These are phyloP conservation scores for Leishmania gerbilli DNA, from an alignment of 208 protist species.

Conservation along the genomic window DNA sequence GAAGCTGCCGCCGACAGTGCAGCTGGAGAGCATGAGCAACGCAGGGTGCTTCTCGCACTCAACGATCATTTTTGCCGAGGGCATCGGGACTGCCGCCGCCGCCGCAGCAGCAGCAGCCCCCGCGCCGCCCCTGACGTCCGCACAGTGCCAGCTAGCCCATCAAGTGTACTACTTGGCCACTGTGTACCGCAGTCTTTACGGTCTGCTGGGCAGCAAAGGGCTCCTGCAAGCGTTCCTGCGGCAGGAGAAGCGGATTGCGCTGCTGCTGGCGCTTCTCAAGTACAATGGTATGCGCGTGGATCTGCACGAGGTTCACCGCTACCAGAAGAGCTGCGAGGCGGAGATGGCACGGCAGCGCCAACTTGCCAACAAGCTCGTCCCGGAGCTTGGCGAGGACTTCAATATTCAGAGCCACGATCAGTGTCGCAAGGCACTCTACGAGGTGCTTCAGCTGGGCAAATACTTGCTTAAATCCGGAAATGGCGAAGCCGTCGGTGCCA, in stretches of 20 bases:
- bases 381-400: slow-evolving; percentile 55
- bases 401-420: slow-evolving; percentile 90
- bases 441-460: slow-evolving; percentile 82
- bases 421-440: slow-evolving; percentile 76
- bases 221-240: slow-evolving; percentile 86
- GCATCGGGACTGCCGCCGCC: neutral
- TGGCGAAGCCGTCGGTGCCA: slow-evolving; percentile 16
- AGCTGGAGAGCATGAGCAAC: slow-evolving; percentile 19
- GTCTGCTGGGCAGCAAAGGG: slow-evolving; percentile 68
- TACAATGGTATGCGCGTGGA: slow-evolving; percentile 69
- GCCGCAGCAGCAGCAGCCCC: slow-evolving; percentile 5
- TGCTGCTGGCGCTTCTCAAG: slow-evolving; percentile 80
- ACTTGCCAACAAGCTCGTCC: slow-evolving; percentile 46
- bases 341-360: slow-evolving; percentile 50
- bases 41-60: slow-evolving; percentile 5
- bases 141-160: slow-evolving; percentile 51
- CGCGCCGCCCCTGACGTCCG: slow-evolving; percentile 21
- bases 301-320: slow-evolving; percentile 60
- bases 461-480: slow-evolving; percentile 31
- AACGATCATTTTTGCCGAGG: neutral
- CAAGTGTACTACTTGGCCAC: slow-evolving; percentile 77
- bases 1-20: slow-evolving; percentile 25
- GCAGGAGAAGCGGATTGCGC: slow-evolving; percentile 82
- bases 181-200: slow-evolving; percentile 82
- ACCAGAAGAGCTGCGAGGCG: slow-evolving; percentile 45